These are phyloP conservation scores for Colletotrichum sp. DNA, from an alignment of 2,329 filamentous ascomycete species.

Conservation along the genomic window DNA sequence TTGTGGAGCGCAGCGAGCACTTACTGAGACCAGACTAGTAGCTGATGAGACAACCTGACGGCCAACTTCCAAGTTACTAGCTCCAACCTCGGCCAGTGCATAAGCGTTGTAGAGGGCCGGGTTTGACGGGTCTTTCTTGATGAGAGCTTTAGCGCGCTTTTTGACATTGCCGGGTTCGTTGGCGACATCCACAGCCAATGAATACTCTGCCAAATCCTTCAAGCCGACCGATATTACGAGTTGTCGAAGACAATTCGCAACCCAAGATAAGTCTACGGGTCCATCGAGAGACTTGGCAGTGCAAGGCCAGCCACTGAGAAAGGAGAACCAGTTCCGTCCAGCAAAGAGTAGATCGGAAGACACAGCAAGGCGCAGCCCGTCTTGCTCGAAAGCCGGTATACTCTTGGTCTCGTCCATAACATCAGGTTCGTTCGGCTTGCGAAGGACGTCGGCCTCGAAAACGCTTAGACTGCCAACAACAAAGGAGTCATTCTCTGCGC, in stretches of 20 bases:
- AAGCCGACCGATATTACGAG: conserved; percentile 53
- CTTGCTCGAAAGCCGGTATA: conserved; percentile 30
- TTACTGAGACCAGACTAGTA: conserved; percentile 43
- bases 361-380: conserved; percentile 31
- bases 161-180: conserved; percentile 61
- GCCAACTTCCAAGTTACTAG: conserved; percentile 62
- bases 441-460: conserved; percentile 1
- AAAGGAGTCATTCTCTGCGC: conserved; percentile 31
- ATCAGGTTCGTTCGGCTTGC: conserved; percentile 6
- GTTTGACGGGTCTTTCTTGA: conserved; percentile 72
- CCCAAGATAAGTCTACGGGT: conserved; percentile 48
- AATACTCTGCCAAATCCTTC: conserved; percentile 68
- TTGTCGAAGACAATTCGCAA: conserved; percentile 60
- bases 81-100: conserved; percentile 70
- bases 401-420: conserved; percentile 7
- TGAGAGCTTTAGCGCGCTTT: conserved; percentile 73
- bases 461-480: not conserved
- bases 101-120: conserved; percentile 80
- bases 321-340: conserved; percentile 48
- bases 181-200: conserved; percentile 69
- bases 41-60: conserved; percentile 71
- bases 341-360: conserved; percentile 62
- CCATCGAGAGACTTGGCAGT: conserved; percentile 25
- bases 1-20: not conserved
- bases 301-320: conserved; percentile 32